phyloP scores from a whole-genome alignment of 805 yeast species.

The Saccharomycopsis sp. region DNA sequence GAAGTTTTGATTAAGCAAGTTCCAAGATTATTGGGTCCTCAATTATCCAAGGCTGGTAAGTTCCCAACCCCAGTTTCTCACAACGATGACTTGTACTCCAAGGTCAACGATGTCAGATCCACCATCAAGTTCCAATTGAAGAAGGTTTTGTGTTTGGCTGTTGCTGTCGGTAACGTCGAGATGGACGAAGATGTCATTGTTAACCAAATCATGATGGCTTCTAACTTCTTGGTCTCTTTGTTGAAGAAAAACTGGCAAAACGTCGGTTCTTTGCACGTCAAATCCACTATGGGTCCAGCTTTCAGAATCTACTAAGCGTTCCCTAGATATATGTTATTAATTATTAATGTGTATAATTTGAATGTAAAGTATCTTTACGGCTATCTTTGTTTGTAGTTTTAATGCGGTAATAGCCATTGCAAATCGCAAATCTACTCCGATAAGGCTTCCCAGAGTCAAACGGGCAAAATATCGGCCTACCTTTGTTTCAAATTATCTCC shows the following conservation, averaged over 20 bases:
- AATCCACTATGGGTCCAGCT: conserved; percentile 99
- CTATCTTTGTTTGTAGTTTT: too few relatives aligned
- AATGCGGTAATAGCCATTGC: too few relatives aligned
- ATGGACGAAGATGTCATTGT: conserved; percentile 96
- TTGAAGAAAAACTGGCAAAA: conserved; percentile 99
- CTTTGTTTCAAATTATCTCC: too few relatives aligned
- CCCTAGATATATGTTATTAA: not conserved
- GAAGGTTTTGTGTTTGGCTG: conserved; percentile 99
- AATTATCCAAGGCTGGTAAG: conserved; percentile 99
- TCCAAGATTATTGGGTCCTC: conserved; percentile 99
- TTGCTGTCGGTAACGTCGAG: conserved; percentile 99
- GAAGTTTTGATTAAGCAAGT: conserved; percentile 99
- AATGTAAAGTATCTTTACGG: not conserved
- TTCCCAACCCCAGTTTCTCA: conserved; percentile 99
- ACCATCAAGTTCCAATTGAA: conserved; percentile 99
- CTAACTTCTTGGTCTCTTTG: conserved; percentile 98
- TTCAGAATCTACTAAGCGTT: conserved; percentile 89
- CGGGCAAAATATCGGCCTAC: too few relatives aligned
- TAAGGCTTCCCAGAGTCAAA: too few relatives aligned
- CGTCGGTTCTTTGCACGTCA: conserved; percentile 98
- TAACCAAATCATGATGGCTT: conserved; percentile 97
- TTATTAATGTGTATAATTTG: not conserved
- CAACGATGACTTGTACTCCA: conserved; percentile 93
- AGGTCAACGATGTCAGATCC: conserved; percentile 96
- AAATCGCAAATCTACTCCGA: too few relatives aligned